Conservation (phyloP, 1,284 basidiomycete species). For the Ceraceosorus bombacis region DNA sequence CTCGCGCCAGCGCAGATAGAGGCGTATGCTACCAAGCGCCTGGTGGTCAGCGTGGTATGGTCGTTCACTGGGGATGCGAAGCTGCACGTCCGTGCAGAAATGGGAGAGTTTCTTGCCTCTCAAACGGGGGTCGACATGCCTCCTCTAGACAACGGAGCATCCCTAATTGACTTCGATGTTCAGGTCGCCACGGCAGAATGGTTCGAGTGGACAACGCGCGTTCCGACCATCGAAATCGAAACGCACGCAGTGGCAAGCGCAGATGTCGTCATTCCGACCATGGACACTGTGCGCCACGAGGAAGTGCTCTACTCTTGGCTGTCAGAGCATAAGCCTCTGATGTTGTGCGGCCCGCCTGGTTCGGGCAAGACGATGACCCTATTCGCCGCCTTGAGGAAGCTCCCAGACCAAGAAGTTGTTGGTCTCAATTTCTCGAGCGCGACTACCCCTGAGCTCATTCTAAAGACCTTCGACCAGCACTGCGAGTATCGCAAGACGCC, state of each 20-base stretch:
- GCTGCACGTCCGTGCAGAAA: slow-evolving; percentile 75
- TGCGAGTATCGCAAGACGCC: slow-evolving; percentile 98
- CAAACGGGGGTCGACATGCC: slow-evolving; percentile 87
- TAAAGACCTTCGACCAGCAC: slow-evolving; percentile 99
- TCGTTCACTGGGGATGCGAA: slow-evolving; percentile 94
- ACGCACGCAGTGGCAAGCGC: slow-evolving; percentile 89
- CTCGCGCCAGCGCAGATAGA: slow-evolving; percentile 73
- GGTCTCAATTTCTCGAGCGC: slow-evolving; percentile 99
- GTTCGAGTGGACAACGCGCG: slow-evolving; percentile 72
- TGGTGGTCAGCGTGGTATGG: slow-evolving; percentile 91
- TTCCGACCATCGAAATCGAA: slow-evolving; percentile 93
- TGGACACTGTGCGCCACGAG: slow-evolving; percentile 97
- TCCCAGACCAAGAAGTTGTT: slow-evolving; percentile 97
- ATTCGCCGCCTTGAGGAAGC: slow-evolving; percentile 94
- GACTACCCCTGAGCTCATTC: slow-evolving; percentile 91
- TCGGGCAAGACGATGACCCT: slow-evolving; percentile 99
- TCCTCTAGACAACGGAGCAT: slow-evolving; percentile 60
- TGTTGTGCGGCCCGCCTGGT: slow-evolving; percentile 96
- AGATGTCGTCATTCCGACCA: slow-evolving; percentile 94
- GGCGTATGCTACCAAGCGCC: slow-evolving; percentile 80
- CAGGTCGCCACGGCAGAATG: slow-evolving; percentile 67
- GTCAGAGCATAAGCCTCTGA: slow-evolving; percentile 94
- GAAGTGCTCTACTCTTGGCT: slow-evolving; percentile 98
- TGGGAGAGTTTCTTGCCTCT: slow-evolving; percentile 78
- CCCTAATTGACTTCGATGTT: slow-evolving; percentile 92